A percentile compares a stretch with the other conserved stretches of the same genome.
Evolutionary conservation across 2,329 filamentous ascomycete species (phyloP).

Genomic region (Camillea tinctor): DNA sequence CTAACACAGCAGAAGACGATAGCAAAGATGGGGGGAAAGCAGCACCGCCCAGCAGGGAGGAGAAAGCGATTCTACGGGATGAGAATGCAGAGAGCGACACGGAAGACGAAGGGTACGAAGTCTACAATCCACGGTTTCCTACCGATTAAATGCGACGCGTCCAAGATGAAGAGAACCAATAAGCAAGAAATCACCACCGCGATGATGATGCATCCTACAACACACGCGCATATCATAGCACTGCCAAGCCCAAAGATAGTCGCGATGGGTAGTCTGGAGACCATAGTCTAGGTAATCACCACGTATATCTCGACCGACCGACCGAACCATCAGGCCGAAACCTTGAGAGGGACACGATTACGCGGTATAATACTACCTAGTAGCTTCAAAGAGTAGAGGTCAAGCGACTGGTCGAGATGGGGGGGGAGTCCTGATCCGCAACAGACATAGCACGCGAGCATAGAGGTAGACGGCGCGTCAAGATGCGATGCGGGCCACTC

Average conservation of each 20-base stretch:
- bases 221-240: neutral
- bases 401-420: too few species aligned
- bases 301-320: too few species aligned
- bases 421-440: too few species aligned
- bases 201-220: neutral
- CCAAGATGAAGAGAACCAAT: neutral
- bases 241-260: neutral
- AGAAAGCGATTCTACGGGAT: constrained; percentile 26
- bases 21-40: constrained; percentile 43
- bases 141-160: constrained; percentile 50
- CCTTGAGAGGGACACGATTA: too few species aligned
- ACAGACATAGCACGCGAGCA: too few species aligned
- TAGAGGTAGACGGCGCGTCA: too few species aligned
- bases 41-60: constrained; percentile 21
- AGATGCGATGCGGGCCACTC: neutral
- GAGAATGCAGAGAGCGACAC: constrained; percentile 57
- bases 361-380: too few species aligned
- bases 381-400: too few species aligned
- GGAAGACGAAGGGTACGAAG: constrained; percentile 70
- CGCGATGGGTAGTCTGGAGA: neutral
- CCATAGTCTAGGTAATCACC: too few species aligned
- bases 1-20: constrained; percentile 39
- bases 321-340: too few species aligned
- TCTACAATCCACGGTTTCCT: constrained; percentile 61
- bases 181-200: neutral